Evolutionary conservation across 257 asterid genomes (phyloP).

Genomic region (Cruciata laevipes): DNA sequence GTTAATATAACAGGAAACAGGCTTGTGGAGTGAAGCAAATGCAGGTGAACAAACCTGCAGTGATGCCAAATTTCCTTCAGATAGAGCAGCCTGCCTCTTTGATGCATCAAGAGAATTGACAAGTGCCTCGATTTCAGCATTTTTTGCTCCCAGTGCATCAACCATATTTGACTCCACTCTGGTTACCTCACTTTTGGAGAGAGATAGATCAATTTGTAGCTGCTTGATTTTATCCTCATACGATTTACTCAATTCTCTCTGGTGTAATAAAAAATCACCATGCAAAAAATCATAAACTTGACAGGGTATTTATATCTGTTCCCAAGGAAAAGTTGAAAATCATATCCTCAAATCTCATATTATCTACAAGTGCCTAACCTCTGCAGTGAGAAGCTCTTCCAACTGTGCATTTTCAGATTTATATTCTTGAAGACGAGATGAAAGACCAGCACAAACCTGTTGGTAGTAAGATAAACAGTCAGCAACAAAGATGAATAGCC

Average conservation of each 20-base stretch:
- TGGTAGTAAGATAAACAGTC: neutral
- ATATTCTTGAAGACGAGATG: conserved; percentile 95
- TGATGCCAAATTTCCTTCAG: conserved; percentile 88
- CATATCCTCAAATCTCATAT: conserved; percentile 17
- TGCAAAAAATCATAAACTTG: conserved; percentile 17
- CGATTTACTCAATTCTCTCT: conserved; percentile 94
- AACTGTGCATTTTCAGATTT: conserved; percentile 97
- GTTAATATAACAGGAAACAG: conserved; percentile 1
- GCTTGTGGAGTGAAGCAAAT: neutral
- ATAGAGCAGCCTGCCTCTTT: conserved; percentile 87
- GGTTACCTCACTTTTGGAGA: conserved; percentile 71
- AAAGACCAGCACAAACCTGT: conserved; percentile 99
- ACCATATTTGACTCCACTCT: conserved; percentile 76
- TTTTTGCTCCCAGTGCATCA: conserved; percentile 88
- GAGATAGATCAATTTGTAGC: conserved; percentile 71
- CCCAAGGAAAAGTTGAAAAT: conserved; percentile 7
- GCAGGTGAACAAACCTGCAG: conserved; percentile 56
- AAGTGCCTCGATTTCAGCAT: conserved; percentile 93
- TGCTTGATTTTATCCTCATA: conserved; percentile 72
- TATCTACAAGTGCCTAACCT: conserved; percentile 45
- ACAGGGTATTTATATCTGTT: conserved; percentile 9
- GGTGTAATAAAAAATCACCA: conserved; percentile 28
- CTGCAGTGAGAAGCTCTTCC: conserved; percentile 91
- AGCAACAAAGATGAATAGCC: neutral
- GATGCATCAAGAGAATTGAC: conserved; percentile 61